Evolutionary conservation across 306 rosid genomes (phyloP), one percentile per base, ranked within the genome.

Genomic region (Casuarina equisetifolia): DNA sequence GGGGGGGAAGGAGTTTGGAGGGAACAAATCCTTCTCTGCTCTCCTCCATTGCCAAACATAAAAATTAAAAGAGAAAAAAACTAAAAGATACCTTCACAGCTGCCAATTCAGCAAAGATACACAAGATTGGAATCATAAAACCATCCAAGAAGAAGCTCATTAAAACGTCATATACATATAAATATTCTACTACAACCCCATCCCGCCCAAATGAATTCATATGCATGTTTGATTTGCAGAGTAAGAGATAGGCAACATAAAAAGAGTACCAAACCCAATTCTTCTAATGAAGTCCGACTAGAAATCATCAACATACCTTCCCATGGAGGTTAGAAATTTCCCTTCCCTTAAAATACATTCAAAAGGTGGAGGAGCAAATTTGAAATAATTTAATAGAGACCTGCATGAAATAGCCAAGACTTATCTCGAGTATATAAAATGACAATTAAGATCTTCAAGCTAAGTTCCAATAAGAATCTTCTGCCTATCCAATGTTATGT

Each of bases 301-400:
- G 43, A 78, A 71, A 51, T 20, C 12, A 2, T 48, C n/a, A n/a
- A n/a, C 89, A 58, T 69, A 94, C 94, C 97, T 32, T 79, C 38
- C 57, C 61, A 74, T 67, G 54, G 43, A 71, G 69, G 70, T 81
- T 54, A 20, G 81, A 74, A 69, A 44, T 70, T 74, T 64, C 53
- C 79, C 80, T 55, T 84, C 76, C 55, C 17, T 57, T 73, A 78
- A 69, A 85, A 90, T 57, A 52, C 97, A 90, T 79, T 84, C 86
- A 85, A 92, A 94, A 11, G 98, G 97, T 78, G 97, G 78, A 40
- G 95, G 97, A 80, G 97, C 92, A 76, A 87, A 90, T 48, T 86
- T 64, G 76, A 93, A 93, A 83, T 93, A 93, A 76, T 67, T 80
- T 81, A 90, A 80, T 9, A 94, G 79, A 74, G 90, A 82, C 84